These are phyloP conservation scores for Coemansia sp. DNA, from an alignment of 192 early-diverging fungal genomes.

Conservation along the genomic window DNA sequence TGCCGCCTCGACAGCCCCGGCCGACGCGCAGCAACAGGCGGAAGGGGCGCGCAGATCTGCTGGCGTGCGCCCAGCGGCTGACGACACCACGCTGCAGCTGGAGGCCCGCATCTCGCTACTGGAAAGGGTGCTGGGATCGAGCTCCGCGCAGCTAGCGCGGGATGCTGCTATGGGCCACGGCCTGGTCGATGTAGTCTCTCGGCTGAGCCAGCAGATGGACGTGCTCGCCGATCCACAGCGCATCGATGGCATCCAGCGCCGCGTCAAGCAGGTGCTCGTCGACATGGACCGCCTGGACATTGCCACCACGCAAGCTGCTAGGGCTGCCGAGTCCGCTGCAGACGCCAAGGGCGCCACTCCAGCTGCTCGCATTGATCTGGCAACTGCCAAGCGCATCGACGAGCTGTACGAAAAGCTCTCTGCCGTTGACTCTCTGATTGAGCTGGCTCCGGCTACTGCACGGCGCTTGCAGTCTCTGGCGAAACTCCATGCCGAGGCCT, in stretches of 20 bases:
- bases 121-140: constrained; percentile 25
- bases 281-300: constrained; percentile 45
- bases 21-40: neutral
- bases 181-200: constrained; percentile 63
- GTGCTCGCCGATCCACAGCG: constrained; percentile 40
- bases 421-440: constrained; percentile 74
- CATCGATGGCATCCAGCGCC: constrained; percentile 47
- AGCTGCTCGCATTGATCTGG: constrained; percentile 31
- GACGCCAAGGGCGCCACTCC: neutral
- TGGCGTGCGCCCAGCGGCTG: neutral
- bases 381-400: constrained; percentile 20
- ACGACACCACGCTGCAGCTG: constrained; percentile 6
- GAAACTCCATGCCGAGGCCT: constrained; percentile 76
- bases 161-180: constrained; percentile 53
- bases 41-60: too few species aligned
- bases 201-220: constrained; percentile 38
- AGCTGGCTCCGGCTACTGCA: constrained; percentile 74
- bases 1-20: neutral
- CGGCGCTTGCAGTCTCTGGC: constrained; percentile 74
- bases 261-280: constrained; percentile 41
- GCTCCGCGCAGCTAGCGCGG: neutral
- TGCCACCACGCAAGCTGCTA: constrained; percentile 15
- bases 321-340: constrained; percentile 2
- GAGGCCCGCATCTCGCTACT: constrained; percentile 37
- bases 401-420: constrained; percentile 48